phyloP scores from a whole-genome alignment of 768 basidiomycete species.

The Lentinula sp. region DNA sequence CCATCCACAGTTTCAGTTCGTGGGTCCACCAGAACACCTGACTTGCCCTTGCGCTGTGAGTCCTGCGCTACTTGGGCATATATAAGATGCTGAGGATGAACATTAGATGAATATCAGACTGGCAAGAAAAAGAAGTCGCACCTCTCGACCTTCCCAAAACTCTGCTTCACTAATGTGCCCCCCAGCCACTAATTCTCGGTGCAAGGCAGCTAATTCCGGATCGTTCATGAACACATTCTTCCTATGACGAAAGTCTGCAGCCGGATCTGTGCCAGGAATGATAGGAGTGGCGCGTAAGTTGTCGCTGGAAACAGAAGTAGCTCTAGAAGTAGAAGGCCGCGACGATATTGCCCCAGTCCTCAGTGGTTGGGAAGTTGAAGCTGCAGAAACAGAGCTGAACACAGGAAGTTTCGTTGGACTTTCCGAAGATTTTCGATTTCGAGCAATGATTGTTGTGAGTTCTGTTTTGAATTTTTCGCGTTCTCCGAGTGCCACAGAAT shows the following conservation, averaged over 20 bases:
- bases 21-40: slow-evolving; percentile 83
- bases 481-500: slow-evolving; percentile 57
- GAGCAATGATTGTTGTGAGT: slow-evolving; percentile 69
- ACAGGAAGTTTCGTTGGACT: slow-evolving; percentile 20
- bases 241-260: slow-evolving; percentile 65
- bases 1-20: slow-evolving; percentile 79
- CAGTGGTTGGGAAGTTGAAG: slow-evolving; percentile 24
- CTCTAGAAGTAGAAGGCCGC: slow-evolving; percentile 51
- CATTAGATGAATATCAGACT: slow-evolving; percentile 8
- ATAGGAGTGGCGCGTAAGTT: slow-evolving; percentile 47
- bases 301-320: slow-evolving; percentile 54
- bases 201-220: slow-evolving; percentile 72
- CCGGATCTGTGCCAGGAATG: slow-evolving; percentile 51
- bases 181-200: slow-evolving; percentile 82
- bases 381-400: slow-evolving; percentile 13
- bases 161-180: slow-evolving; percentile 87
- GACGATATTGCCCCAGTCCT: slow-evolving; percentile 26
- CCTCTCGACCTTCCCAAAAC: slow-evolving; percentile 97
- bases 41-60: slow-evolving; percentile 71
- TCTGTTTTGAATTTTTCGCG: slow-evolving; percentile 81
- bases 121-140: slow-evolving; percentile 25
- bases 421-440: slow-evolving; percentile 51
- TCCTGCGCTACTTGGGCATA: slow-evolving; percentile 72
- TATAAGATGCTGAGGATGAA: slow-evolving; percentile 55
- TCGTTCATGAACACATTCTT: slow-evolving; percentile 77